These are phyloP conservation scores for Cryomyces minteri DNA, from an alignment of 495 filamentous ascomycete species.

Conservation along the genomic window DNA sequence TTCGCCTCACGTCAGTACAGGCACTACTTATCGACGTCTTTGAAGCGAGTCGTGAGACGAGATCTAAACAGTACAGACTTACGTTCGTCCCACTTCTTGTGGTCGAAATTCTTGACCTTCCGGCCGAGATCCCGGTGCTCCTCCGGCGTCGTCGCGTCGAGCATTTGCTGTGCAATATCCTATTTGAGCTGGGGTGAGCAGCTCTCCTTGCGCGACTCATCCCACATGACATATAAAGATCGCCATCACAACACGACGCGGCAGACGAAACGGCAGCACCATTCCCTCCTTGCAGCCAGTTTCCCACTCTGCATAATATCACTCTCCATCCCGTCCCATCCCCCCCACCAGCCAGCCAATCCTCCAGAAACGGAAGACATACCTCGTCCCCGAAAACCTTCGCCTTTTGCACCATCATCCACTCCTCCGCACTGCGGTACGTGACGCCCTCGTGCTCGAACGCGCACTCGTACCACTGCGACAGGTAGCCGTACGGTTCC, in stretches of 20 bases:
- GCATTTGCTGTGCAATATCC: slow-evolving; percentile 16
- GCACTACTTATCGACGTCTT: no score
- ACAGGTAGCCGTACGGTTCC: slow-evolving; percentile 16
- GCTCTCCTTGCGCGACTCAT: not conserved
- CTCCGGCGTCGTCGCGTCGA: slow-evolving; percentile 14
- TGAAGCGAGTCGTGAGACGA: not conserved
- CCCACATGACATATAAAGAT: not conserved
- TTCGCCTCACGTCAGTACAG: not conserved
- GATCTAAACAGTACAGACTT: slow-evolving; percentile 1
- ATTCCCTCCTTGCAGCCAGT: no score
- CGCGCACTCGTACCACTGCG: slow-evolving; percentile 17
- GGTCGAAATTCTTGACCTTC: slow-evolving; percentile 33
- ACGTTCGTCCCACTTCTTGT: slow-evolving; percentile 29
- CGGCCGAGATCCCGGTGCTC: slow-evolving; percentile 37
- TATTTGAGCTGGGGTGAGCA: not conserved
- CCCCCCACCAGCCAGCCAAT: no score
- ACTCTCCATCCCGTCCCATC: no score
- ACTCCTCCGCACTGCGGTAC: slow-evolving; percentile 22
- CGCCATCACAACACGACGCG: not conserved
- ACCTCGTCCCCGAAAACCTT: slow-evolving; percentile 20
- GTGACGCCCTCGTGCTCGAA: slow-evolving; percentile 15
- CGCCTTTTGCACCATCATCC: slow-evolving; percentile 25
- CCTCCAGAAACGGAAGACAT: not conserved
- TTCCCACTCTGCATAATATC: no score
- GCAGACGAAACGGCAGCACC: not conserved